Percentiles rank a stretch among this genome's conserved stretches.
phyloP scores from a whole-genome alignment of 345 rosid species.

The Tarenaya hassleriana region DNA sequence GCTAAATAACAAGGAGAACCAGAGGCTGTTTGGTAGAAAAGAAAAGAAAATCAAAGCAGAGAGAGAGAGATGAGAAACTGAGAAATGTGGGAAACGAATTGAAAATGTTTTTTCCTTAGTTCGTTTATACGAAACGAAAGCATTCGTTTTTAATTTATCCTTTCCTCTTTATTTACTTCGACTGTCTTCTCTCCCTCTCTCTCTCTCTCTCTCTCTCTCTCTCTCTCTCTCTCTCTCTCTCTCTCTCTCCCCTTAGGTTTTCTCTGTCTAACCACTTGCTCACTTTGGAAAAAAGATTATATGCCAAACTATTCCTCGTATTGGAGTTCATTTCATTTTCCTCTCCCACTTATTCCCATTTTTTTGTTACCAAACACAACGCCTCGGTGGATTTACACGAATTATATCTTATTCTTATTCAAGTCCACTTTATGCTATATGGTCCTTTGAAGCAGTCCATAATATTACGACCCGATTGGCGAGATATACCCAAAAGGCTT shows the following conservation, averaged over 20 bases:
- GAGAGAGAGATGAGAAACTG: background rate
- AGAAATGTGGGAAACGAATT: constrained; percentile 13
- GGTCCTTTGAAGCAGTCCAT: too few species aligned
- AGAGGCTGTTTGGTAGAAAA: constrained; percentile 23
- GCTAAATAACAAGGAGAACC: constrained; percentile 31
- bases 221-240: too few species aligned
- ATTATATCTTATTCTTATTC: too few species aligned
- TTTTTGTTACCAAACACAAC: background rate
- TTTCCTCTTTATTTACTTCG: constrained; percentile 26
- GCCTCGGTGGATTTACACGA: too few species aligned
- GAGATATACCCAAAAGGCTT: too few species aligned
- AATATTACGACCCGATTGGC: too few species aligned
- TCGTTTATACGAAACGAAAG: constrained; percentile 50
- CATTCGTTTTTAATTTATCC: constrained; percentile 27
- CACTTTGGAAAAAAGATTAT: constrained; percentile 26
- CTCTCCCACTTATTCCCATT: background rate
- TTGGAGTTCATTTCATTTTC: constrained; percentile 21
- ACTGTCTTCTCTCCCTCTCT: constrained; percentile 20
- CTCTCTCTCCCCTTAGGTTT: background rate
- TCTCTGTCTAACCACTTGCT: constrained; percentile 50
- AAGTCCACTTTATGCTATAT: too few species aligned
- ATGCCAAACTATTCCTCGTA: constrained; percentile 29
- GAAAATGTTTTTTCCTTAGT: constrained; percentile 18
- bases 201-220: too few species aligned
- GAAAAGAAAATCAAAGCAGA: constrained; percentile 24